phyloP scores from a whole-genome alignment of 805 yeast species.

The Saturnispora sanitii region DNA sequence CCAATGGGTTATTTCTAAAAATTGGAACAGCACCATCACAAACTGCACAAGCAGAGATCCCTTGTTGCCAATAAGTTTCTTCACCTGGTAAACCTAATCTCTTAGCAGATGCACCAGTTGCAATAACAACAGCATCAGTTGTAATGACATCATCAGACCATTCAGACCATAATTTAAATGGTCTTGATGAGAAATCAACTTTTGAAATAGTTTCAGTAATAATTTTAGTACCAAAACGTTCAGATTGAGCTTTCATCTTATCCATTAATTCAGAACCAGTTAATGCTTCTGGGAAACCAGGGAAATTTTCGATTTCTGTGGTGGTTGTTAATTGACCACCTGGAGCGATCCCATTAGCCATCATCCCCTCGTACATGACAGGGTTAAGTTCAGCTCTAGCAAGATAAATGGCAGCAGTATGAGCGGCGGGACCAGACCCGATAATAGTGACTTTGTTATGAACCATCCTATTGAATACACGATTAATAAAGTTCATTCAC shows the following conservation, averaged over 20 bases:
- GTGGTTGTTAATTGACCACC: conserved; percentile 99
- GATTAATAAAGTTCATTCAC: background rate
- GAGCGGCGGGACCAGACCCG: conserved; percentile 99
- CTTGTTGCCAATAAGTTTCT: conserved; percentile 97
- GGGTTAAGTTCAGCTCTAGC: conserved; percentile 96
- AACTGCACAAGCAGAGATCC: conserved; percentile 98
- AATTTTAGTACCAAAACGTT: conserved; percentile 83
- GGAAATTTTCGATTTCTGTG: conserved; percentile 97
- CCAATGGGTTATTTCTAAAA: conserved; percentile 94
- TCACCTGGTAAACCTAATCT: conserved; percentile 93
- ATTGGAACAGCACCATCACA: conserved; percentile 99
- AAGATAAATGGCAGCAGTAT: conserved; percentile 95
- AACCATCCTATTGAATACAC: conserved; percentile 41
- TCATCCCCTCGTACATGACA: conserved; percentile 86
- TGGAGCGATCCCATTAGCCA: conserved; percentile 97
- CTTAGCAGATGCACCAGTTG: conserved; percentile 98
- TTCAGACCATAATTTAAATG: conserved; percentile 96
- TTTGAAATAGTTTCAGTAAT: conserved; percentile 93
- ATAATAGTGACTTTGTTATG: conserved; percentile 79
- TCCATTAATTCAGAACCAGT: conserved; percentile 87
- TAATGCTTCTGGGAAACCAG: conserved; percentile 94
- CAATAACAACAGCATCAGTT: conserved; percentile 84
- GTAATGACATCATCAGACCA: conserved; percentile 84
- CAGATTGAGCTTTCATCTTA: conserved; percentile 82
- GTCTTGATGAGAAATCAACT: conserved; percentile 78